phyloP scores from a whole-genome alignment of 2,329 filamentous ascomycete species.

The Emmonsiellopsis sp. region DNA sequence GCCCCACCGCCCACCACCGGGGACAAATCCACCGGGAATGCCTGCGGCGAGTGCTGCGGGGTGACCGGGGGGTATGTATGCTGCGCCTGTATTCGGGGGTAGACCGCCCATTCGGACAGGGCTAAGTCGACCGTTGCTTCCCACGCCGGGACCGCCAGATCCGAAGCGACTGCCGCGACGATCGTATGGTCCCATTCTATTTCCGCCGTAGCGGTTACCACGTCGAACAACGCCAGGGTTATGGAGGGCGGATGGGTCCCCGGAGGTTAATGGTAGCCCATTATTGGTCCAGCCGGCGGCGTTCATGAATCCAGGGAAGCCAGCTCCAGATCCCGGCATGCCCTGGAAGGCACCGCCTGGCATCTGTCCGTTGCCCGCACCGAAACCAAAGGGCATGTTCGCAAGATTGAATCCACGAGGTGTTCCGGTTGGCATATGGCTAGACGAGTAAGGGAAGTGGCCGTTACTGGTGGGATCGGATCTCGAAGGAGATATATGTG shows the following conservation, averaged over 20 bases:
- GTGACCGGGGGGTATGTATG: constrained; percentile 32
- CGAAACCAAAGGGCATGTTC: constrained; percentile 56
- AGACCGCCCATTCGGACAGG: constrained; percentile 24
- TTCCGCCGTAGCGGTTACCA: constrained; percentile 51
- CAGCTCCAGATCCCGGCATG: constrained; percentile 18
- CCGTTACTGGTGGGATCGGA: constrained; percentile 94
- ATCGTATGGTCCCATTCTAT: constrained; percentile 65
- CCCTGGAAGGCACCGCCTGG: constrained; percentile 23
- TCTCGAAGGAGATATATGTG: constrained; percentile 86
- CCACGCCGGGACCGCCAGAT: constrained; percentile 34
- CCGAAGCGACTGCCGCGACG: constrained; percentile 50
- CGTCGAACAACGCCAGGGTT: constrained; percentile 60
- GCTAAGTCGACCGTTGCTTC: constrained; percentile 38
- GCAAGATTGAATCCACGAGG: constrained; percentile 85
- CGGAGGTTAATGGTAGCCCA: constrained; percentile 22
- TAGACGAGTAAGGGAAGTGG: constrained; percentile 76
- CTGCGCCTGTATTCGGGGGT: constrained; percentile 21
- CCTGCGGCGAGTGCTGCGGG: constrained; percentile 31
- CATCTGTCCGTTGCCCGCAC: constrained; percentile 34
- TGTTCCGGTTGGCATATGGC: constrained; percentile 69
- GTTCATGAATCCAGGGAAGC: constrained; percentile 27
- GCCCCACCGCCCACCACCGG: constrained; percentile 54
- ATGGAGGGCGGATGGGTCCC: constrained; percentile 37
- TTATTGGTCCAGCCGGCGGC: constrained; percentile 21
- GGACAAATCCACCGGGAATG: constrained; percentile 31